Conservation (phyloP, 306 rosid species). For the Prunus armeniaca region DNA sequence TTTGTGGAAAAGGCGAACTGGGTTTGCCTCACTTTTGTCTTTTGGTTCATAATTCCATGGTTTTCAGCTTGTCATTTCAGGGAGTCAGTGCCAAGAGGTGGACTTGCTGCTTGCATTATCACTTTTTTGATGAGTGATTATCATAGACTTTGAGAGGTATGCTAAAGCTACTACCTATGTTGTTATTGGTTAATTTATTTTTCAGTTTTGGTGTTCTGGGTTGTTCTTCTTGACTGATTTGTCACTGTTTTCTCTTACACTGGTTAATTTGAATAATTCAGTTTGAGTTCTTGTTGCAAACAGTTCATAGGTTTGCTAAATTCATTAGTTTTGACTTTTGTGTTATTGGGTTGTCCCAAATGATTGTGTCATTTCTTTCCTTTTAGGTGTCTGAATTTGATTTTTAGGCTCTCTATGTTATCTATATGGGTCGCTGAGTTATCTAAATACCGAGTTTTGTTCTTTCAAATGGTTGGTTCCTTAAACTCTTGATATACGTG, state of each 20-base stretch:
- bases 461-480: conserved; percentile 13
- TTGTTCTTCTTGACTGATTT: neutral
- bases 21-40: conserved; percentile 35
- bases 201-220: neutral
- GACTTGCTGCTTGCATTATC: conserved; percentile 49
- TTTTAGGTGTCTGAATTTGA: neutral
- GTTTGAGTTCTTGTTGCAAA: conserved; percentile 10
- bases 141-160: conserved; percentile 42
- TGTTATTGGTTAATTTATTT: conserved; percentile 2
- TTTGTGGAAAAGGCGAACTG: conserved; percentile 32
- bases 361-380: neutral
- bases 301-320: neutral
- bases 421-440: neutral
- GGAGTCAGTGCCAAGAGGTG: conserved; percentile 42
- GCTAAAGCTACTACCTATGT: conserved; percentile 1
- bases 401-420: neutral
- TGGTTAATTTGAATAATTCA: conserved; percentile 14
- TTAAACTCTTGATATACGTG: neutral
- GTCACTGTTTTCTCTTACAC: neutral
- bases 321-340: conserved; percentile 25
- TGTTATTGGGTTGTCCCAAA: conserved; percentile 2
- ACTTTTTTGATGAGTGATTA: conserved; percentile 42
- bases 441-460: neutral
- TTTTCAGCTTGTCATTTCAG: conserved; percentile 37
- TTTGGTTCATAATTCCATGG: conserved; percentile 36